Base-by-base conservation (phyloP, 805 yeast species). In the Candida silvatica region DNA sequence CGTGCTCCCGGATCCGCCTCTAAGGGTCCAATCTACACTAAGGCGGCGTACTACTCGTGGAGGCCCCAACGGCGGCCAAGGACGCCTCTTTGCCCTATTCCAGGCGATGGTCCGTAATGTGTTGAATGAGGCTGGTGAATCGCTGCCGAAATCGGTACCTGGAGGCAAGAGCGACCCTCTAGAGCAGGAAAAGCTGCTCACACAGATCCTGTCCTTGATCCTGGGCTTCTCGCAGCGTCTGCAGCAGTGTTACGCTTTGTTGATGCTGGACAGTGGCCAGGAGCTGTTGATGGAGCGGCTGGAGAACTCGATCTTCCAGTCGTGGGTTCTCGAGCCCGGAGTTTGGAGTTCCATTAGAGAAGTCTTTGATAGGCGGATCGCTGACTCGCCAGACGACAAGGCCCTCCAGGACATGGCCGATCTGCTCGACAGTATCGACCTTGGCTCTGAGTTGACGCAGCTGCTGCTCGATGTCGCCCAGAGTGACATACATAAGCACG, bases 381-480 rank as follows among this genome's bases (percentile, higher is more conserved):
- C 36, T 6, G 29, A 38, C 15, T 19, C 25, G n/a, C n/a, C 12
- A 4, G 15, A 23, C 5, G 19, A 30, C 1, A 15, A 12, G 6
- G 43, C 37, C 16, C 34, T 48, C 8, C 35, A 32, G 20, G 40
- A 42, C 8, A 42, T 48, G 2, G 41, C 55, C 0, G 39, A 35
- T 16, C 39, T 45, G 3, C 31, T 52, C 6, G 37, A 35, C 19
- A 39, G 37, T 5, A 43, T 48, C 3, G 45, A 45, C 9, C 35
- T 53, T 17, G 37, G 15, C 3, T 52, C 51, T 12, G 53, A 51
- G 17, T 31, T 55, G 9, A 46, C 49, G 7, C 43, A 48, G 18
- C 29, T 55, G 4, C 46, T 71, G 3, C 56, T 69, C 8, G 52
- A 59, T 15, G 42, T 69, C 7, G 57, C 71, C 1, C 59, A 61